Conservation (phyloP, 164 flowering plant species). For the Euptelea pleiosperma region DNA sequence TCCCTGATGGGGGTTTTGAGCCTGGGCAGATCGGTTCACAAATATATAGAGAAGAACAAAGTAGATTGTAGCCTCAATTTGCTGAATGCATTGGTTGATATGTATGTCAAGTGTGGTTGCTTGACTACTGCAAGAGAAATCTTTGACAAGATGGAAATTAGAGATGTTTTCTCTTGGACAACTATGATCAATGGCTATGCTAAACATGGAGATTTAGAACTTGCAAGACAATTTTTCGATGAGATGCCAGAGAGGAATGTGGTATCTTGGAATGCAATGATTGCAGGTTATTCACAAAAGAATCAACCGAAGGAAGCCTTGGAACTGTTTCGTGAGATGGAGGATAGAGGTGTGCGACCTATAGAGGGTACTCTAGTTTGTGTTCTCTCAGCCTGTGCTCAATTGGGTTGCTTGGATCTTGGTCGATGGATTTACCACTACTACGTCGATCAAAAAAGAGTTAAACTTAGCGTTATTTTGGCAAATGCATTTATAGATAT, state of each 20-base stretch:
- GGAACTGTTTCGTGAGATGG: slow-evolving; percentile 54
- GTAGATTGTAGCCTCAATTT: slow-evolving; percentile 37
- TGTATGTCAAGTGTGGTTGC: slow-evolving; percentile 69
- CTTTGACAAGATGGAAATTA: slow-evolving; percentile 46
- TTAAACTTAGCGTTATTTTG: slow-evolving; percentile 28
- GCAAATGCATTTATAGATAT: slow-evolving; percentile 53
- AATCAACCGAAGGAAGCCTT: slow-evolving; percentile 52
- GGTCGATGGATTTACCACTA: slow-evolving; percentile 49
- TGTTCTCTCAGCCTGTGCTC: slow-evolving; percentile 66
- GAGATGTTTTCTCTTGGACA: slow-evolving; percentile 73
- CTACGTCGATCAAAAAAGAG: slow-evolving; percentile 30
- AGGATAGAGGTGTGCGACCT: slow-evolving; percentile 34
- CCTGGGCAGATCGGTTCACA: slow-evolving; percentile 39
- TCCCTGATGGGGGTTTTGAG: slow-evolving; percentile 40
- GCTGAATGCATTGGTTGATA: slow-evolving; percentile 61
- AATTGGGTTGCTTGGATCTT: slow-evolving; percentile 51
- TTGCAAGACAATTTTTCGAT: slow-evolving; percentile 48
- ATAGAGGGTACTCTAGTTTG: slow-evolving; percentile 56
- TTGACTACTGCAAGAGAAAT: slow-evolving; percentile 43
- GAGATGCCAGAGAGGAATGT: slow-evolving; percentile 62
- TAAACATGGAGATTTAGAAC: slow-evolving; percentile 43
- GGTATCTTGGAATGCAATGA: slow-evolving; percentile 72
- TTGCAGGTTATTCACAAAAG: slow-evolving; percentile 67
- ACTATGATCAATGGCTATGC: slow-evolving; percentile 72
- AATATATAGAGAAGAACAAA: slow-evolving; percentile 27